These are phyloP conservation scores for Lachnellula hyalina DNA, from an alignment of 2,329 filamentous ascomycete species.

Conservation along the genomic window DNA sequence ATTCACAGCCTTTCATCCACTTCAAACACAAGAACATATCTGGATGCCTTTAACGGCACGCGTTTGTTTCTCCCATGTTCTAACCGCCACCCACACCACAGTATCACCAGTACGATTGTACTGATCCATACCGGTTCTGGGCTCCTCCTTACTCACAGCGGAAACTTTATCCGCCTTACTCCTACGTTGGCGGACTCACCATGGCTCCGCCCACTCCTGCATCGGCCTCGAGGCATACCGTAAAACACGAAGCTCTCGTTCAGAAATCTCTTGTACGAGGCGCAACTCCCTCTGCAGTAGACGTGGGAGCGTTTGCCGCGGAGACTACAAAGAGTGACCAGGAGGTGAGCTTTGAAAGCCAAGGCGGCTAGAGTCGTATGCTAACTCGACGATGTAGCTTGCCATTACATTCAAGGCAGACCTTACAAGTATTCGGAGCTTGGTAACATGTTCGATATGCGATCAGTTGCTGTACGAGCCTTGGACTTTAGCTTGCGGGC, in stretches of 20 bases:
- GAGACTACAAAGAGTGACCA: constrained; percentile 5
- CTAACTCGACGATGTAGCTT: constrained; percentile 21
- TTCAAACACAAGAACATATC: no score
- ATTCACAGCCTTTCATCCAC: no score
- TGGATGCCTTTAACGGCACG: no score
- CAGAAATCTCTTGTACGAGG: constrained; percentile 1
- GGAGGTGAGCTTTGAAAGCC: constrained; percentile 11
- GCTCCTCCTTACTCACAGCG: background rate
- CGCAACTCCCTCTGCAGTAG: constrained; percentile 3
- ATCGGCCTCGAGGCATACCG: background rate
- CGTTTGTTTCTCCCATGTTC: no score
- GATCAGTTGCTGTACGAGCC: constrained; percentile 64
- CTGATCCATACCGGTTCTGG: no score
- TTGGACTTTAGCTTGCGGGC: constrained; percentile 62
- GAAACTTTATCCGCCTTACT: background rate
- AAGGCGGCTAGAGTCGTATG: background rate
- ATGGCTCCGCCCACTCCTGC: constrained; percentile 15
- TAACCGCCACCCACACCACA: no score
- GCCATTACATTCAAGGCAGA: constrained; percentile 36
- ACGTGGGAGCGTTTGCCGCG: background rate
- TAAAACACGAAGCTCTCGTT: constrained; percentile 2
- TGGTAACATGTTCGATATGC: constrained; percentile 65
- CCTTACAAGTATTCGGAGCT: constrained; percentile 53
- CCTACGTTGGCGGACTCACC: background rate
- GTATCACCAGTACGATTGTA: no score